A percentile compares a stretch with the other conserved stretches of the same genome.
Evolutionary conservation across 257 asterid species (phyloP).

Genomic region (Rubia yunnanensis): DNA sequence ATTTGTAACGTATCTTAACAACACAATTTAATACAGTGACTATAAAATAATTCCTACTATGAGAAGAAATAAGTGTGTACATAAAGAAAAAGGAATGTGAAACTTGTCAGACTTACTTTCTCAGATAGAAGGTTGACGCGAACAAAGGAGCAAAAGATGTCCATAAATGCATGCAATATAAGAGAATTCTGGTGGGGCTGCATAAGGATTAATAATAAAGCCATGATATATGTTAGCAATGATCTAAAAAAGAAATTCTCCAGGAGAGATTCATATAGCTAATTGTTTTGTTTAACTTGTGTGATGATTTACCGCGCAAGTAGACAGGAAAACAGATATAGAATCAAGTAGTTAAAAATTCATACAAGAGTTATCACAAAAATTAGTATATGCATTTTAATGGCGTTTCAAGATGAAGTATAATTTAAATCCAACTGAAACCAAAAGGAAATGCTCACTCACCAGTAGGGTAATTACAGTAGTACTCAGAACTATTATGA

Average conservation of each 20-base stretch:
- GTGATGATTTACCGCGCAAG: not conserved
- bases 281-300: not conserved
- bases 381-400: no score
- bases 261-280: not conserved
- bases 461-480: slow-evolving; percentile 98
- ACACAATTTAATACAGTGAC: not conserved
- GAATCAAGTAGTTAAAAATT: not conserved
- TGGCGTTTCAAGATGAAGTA: no score
- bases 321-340: not conserved
- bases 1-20: not conserved
- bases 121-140: slow-evolving; percentile 92
- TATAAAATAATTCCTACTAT: slow-evolving; percentile 4
- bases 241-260: not conserved
- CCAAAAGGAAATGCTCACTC: slow-evolving; percentile 23
- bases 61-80: slow-evolving; percentile 8
- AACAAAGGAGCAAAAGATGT: slow-evolving; percentile 94
- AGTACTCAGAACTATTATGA: slow-evolving; percentile 94
- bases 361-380: no score
- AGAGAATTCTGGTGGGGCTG: slow-evolving; percentile 98
- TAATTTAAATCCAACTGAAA: slow-evolving; percentile 5
- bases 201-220: slow-evolving; percentile 28
- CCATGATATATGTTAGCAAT: slow-evolving; percentile 13
- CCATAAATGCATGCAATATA: slow-evolving; percentile 97
- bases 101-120: slow-evolving; percentile 50
- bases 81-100: slow-evolving; percentile 4